These are phyloP conservation scores for Biscogniauxia marginata DNA, from an alignment of 2,329 filamentous ascomycete genomes.

Conservation along the genomic window DNA sequence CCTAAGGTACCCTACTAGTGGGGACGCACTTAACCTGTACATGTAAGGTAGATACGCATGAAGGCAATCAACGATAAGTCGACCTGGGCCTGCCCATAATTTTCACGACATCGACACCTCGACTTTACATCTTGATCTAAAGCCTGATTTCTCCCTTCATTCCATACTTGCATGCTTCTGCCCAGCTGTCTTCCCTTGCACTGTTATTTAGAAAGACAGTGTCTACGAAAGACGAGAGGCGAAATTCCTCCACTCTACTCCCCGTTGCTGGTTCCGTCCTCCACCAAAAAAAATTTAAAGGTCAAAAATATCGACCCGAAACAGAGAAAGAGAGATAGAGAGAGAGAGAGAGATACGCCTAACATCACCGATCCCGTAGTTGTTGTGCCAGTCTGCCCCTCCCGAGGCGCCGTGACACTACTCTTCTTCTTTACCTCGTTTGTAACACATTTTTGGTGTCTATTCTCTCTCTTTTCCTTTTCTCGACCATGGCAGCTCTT, in stretches of 20 bases:
- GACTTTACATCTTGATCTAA: neutral
- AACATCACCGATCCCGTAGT: neutral
- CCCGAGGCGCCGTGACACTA: neutral
- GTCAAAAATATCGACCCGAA: neutral
- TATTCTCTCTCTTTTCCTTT: slow-evolving; percentile 11
- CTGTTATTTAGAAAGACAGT: neutral
- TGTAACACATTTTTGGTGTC: neutral
- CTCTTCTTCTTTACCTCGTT: neutral
- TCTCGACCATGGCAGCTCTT: slow-evolving; percentile 75
- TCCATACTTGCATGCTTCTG: neutral
- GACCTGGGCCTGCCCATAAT: neutral
- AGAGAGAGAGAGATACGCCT: neutral
- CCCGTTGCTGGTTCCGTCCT: neutral
- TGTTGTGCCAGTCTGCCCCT: neutral
- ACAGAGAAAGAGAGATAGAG: neutral
- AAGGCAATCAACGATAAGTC: neutral
- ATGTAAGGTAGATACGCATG: neutral
- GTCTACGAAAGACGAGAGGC: neutral
- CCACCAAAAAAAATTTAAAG: neutral
- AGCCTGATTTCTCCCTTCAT: neutral
- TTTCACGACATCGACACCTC: neutral
- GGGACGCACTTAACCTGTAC: neutral
- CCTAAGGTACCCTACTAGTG: neutral
- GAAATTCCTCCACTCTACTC: neutral
- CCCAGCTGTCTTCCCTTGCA: neutral